A percentile compares a stretch with the other conserved stretches of the same genome.
Evolutionary conservation across 352 stramenopile species (phyloP).

Genomic region (Pythium oligandrum): DNA sequence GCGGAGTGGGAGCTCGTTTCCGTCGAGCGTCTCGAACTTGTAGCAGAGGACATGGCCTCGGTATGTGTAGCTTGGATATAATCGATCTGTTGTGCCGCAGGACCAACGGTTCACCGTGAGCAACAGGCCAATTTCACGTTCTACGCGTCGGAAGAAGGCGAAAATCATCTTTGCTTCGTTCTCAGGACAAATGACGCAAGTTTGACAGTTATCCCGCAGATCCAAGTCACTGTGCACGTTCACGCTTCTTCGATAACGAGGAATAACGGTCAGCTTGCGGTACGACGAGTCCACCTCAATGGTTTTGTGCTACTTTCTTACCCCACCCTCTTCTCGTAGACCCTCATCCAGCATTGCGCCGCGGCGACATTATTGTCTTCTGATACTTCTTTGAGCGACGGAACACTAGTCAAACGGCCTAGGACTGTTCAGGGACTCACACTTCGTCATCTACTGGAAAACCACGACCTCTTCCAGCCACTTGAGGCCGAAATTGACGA

Average conservation of each 20-base stretch:
- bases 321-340: neutral
- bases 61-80: no score
- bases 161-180: slow-evolving; percentile 10
- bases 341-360: slow-evolving; percentile 3
- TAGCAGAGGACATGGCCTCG: no score
- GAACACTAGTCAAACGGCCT: no score
- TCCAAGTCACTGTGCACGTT: no score
- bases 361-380: neutral
- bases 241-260: no score
- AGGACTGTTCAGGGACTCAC: neutral
- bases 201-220: no score
- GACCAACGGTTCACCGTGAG: neutral
- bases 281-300: no score
- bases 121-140: slow-evolving; percentile 12
- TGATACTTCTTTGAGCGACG: no score
- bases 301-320: neutral
- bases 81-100: neutral
- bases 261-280: no score
- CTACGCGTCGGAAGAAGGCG: neutral
- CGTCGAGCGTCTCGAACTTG: no score
- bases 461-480: slow-evolving; percentile 6
- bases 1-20: no score
- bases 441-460: slow-evolving; percentile 8
- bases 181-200: no score
- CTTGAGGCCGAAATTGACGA: slow-evolving; percentile 5